These are phyloP conservation scores for Penicillium concentricum DNA, from an alignment of 2,329 filamentous ascomycete species.

Conservation along the genomic window DNA sequence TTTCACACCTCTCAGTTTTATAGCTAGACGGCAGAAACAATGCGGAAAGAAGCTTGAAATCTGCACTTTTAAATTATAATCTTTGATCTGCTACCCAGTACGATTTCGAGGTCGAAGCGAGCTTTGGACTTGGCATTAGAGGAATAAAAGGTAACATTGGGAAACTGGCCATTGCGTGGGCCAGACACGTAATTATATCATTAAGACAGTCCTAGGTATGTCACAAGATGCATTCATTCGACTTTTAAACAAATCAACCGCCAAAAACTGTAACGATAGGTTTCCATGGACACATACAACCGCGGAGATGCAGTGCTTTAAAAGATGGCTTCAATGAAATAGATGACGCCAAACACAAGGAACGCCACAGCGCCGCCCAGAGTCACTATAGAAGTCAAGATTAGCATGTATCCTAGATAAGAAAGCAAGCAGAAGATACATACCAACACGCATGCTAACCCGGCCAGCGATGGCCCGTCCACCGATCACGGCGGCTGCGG, in stretches of 20 bases:
- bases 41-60: too few species aligned
- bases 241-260: slow-evolving; percentile 11
- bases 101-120: not conserved
- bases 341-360: slow-evolving; percentile 86
- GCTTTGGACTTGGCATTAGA: not conserved
- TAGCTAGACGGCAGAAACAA: too few species aligned
- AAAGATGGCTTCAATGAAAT: slow-evolving; percentile 76
- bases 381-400: slow-evolving; percentile 62
- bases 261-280: slow-evolving; percentile 9
- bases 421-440: slow-evolving; percentile 46
- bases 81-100: too few species aligned
- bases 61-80: too few species aligned
- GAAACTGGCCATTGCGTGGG: not conserved
- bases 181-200: slow-evolving; percentile 13
- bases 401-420: slow-evolving; percentile 24
- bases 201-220: slow-evolving; percentile 9
- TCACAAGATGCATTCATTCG: slow-evolving; percentile 12
- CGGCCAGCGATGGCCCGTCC: slow-evolving; percentile 88
- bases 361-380: slow-evolving; percentile 89
- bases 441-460: slow-evolving; percentile 94
- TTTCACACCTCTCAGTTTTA: too few species aligned
- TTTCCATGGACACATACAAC: slow-evolving; percentile 1
- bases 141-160: not conserved
- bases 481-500: slow-evolving; percentile 84
- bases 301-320: slow-evolving; percentile 27